These are phyloP conservation scores for Penstemon barbatus DNA, from an alignment of 257 asterid species.

Conservation along the genomic window DNA sequence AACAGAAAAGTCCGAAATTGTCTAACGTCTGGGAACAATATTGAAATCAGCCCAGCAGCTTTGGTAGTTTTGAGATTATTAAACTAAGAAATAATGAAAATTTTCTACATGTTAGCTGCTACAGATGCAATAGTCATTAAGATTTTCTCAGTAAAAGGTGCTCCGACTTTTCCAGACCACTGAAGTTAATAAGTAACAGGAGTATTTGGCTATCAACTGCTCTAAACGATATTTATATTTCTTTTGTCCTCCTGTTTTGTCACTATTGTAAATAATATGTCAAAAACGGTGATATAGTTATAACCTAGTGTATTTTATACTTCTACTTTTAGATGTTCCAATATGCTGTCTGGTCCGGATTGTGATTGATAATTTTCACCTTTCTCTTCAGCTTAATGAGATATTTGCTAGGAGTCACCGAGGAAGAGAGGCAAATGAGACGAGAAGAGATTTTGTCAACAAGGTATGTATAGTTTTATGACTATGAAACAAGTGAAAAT, in stretches of 20 bases:
- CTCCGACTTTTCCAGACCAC: not conserved
- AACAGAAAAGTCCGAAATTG: not conserved
- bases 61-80: not conserved
- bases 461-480: conserved; percentile 49
- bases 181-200: not conserved
- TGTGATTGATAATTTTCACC: conserved; percentile 22
- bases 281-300: no score
- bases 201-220: not conserved
- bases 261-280: no score
- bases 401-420: conserved; percentile 78
- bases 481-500: conserved; percentile 8
- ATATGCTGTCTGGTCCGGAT: not conserved
- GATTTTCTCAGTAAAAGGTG: not conserved
- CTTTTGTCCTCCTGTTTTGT: not conserved
- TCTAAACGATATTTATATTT: not conserved
- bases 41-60: not conserved
- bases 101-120: conserved; percentile 13
- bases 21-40: conserved; percentile 1
- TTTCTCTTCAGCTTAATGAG: conserved; percentile 70
- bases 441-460: conserved; percentile 92
- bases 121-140: not conserved
- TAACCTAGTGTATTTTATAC: no score
- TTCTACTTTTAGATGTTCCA: no score
- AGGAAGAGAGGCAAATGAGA: conserved; percentile 84
- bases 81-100: not conserved